These are phyloP conservation scores for Trichoderma oligosporum DNA, from an alignment of 2,329 filamentous ascomycete genomes.

Conservation along the genomic window DNA sequence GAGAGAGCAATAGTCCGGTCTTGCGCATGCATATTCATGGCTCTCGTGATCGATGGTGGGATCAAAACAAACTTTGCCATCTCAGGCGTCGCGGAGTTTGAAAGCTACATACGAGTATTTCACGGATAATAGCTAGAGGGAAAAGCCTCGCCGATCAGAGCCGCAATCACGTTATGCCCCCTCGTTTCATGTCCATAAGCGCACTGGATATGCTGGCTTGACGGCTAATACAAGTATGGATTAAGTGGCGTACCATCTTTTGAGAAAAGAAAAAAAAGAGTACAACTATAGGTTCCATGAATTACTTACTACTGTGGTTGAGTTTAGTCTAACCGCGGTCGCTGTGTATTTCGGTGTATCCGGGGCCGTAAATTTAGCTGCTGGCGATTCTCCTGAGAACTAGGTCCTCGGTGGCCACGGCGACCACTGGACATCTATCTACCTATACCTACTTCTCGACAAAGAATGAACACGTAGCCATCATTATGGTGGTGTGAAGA, in stretches of 20 bases:
- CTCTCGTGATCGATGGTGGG: constrained; percentile 9
- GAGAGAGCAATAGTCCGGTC: constrained; percentile 4
- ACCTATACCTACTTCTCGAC: too few relatives aligned
- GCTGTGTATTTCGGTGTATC: constrained; percentile 3
- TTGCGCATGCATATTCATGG: constrained; percentile 16
- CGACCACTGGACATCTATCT: too few relatives aligned
- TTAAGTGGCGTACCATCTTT: constrained; percentile 7
- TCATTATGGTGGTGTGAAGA: constrained; percentile 12
- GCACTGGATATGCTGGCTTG: constrained; percentile 12
- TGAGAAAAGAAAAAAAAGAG: not conserved
- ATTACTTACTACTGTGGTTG: not conserved
- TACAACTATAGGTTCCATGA: not conserved
- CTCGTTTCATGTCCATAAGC: constrained; percentile 13
- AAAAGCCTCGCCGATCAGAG: constrained; percentile 13
- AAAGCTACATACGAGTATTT: too few relatives aligned
- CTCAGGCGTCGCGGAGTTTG: not conserved
- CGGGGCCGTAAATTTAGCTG: not conserved
- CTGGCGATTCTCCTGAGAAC: not conserved
- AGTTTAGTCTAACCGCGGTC: constrained; percentile 1
- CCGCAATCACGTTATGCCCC: constrained; percentile 13
- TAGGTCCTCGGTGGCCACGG: not conserved
- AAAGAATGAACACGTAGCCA: constrained; percentile 5
- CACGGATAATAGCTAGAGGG: too few relatives aligned
- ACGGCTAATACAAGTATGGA: constrained; percentile 3
- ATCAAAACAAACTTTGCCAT: not conserved